phyloP scores from a whole-genome alignment of 352 stramenopile genomes.

The Globisporangium ultimum region DNA sequence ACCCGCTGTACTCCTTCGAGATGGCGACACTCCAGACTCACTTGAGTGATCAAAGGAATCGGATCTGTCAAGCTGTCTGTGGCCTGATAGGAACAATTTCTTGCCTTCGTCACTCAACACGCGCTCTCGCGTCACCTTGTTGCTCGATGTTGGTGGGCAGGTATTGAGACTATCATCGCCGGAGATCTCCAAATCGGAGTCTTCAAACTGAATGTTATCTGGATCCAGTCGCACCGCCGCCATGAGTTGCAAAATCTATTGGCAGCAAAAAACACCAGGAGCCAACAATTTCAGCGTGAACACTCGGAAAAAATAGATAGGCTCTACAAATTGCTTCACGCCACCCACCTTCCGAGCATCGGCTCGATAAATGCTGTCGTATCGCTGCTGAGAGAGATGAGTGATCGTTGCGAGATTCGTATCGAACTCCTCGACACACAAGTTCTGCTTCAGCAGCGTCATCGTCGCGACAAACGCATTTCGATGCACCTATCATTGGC shows the following conservation, averaged over 20 bases:
- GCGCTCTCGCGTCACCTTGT: conserved; percentile 59
- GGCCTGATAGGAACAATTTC: conserved; percentile 63
- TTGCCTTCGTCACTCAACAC: conserved; percentile 86
- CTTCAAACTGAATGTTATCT: conserved; percentile 72
- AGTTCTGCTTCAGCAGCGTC: conserved; percentile 71
- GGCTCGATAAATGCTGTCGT: conserved; percentile 78
- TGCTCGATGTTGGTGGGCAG: conserved; percentile 66
- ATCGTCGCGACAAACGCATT: conserved; percentile 73
- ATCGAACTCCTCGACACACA: conserved; percentile 79
- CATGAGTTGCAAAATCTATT: conserved; percentile 70
- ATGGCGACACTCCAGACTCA: conserved; percentile 18
- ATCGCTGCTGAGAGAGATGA: conserved; percentile 78
- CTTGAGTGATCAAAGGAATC: conserved; percentile 29
- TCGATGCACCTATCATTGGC: conserved; percentile 51
- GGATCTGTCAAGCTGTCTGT: conserved; percentile 27
- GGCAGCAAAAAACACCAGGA: neutral
- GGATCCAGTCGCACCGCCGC: conserved; percentile 76
- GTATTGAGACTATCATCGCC: conserved; percentile 48
- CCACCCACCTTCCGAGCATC: conserved; percentile 63
- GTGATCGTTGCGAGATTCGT: conserved; percentile 76
- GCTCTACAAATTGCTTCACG: neutral
- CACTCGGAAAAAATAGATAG: neutral
- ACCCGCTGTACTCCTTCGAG: conserved; percentile 25
- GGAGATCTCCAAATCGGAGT: conserved; percentile 39
- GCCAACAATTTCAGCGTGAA: neutral